phyloP scores from a whole-genome alignment of 441 rosid species.

The Manihot esculenta region DNA sequence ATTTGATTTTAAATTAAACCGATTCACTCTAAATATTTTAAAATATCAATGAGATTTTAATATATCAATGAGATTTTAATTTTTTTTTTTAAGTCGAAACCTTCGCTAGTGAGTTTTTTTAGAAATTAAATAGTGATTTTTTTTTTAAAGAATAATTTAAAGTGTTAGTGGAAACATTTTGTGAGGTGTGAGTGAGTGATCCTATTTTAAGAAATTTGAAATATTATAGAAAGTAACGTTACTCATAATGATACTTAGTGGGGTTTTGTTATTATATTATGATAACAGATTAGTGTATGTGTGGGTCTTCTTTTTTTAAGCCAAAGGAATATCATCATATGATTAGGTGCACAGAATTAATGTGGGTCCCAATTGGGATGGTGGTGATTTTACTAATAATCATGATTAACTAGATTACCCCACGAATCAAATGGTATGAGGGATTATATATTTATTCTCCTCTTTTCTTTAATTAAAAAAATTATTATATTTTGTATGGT shows the following conservation, averaged over 20 bases:
- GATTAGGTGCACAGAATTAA: slow-evolving; percentile 24
- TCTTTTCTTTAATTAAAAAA: neutral
- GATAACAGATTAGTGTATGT: slow-evolving; percentile 16
- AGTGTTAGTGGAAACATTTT: no score
- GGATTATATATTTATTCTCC: neutral
- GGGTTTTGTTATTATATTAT: slow-evolving; percentile 24
- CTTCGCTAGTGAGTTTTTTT: no score
- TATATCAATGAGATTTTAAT: no score
- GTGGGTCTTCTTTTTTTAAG: neutral
- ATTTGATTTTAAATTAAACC: no score
- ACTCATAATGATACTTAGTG: slow-evolving; percentile 36
- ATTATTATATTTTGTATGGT: neutral
- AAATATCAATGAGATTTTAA: no score
- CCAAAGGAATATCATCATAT: slow-evolving; percentile 23
- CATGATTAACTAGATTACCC: slow-evolving; percentile 11
- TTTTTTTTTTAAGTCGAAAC: no score
- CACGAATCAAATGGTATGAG: neutral
- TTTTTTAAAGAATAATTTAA: no score
- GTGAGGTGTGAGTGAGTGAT: no score
- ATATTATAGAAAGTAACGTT: slow-evolving; percentile 40
- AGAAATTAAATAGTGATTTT: no score
- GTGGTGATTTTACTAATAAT: slow-evolving; percentile 13
- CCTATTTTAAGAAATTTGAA: no score
- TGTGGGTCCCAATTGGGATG: slow-evolving; percentile 21
- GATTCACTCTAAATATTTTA: no score